A percentile compares a stretch with the other conserved stretches of the same genome.
Evolutionary conservation across 106 monocot species (phyloP).

Genomic region (Phalaenopsis equestris): DNA sequence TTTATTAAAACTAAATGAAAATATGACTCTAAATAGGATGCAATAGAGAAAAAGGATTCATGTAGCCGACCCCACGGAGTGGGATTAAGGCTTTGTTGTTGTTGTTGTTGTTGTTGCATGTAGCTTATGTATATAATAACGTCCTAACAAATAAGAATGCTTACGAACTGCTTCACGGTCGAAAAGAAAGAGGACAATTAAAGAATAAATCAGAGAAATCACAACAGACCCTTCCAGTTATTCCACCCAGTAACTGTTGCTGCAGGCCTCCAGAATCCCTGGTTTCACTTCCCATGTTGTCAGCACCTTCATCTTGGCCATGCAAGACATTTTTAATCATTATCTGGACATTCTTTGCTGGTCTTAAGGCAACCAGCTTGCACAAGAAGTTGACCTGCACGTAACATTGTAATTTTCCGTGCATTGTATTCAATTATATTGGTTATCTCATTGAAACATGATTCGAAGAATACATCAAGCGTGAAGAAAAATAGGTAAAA

Average conservation of each 20-base stretch:
- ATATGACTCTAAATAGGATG: too few species aligned
- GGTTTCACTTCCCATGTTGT: constrained; percentile 15
- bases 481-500: not conserved
- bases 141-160: not conserved
- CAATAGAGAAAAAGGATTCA: too few species aligned
- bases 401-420: not conserved
- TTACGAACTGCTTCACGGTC: not conserved
- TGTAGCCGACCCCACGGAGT: too few species aligned
- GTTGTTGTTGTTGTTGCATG: too few species aligned
- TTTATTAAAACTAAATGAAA: too few species aligned
- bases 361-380: constrained; percentile 63
- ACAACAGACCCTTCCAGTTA: constrained; percentile 56
- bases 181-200: not conserved
- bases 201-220: not conserved
- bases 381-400: constrained; percentile 65
- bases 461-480: not conserved
- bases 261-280: constrained; percentile 14
- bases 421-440: not conserved
- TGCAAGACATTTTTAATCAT: constrained; percentile 60
- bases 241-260: constrained; percentile 24
- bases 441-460: not conserved
- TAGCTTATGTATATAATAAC: too few species aligned
- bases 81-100: too few species aligned
- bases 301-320: constrained; percentile 64
- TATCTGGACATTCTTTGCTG: constrained; percentile 41